Conservation (phyloP, 2,329 filamentous ascomycete species). For the Diaporthe citrichinensis region DNA sequence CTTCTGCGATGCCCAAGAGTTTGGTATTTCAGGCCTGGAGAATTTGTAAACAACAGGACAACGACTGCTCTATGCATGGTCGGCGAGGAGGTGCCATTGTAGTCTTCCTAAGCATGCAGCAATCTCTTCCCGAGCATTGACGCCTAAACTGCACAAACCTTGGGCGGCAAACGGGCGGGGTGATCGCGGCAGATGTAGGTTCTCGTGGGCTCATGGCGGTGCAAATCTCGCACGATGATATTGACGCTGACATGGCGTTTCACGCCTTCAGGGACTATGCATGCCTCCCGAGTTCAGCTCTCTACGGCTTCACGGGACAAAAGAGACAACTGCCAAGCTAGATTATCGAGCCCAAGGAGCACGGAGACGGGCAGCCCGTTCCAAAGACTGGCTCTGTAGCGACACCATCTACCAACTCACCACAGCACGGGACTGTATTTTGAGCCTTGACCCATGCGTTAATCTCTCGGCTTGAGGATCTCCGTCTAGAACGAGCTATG, state of each 20-base stretch:
- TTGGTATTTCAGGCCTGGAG: background rate
- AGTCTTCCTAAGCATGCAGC: background rate
- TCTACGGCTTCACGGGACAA: background rate
- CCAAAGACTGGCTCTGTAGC: background rate
- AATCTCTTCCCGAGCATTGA: background rate
- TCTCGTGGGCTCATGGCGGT: background rate
- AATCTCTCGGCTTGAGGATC: constrained; percentile 23
- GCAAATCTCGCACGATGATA: constrained; percentile 1
- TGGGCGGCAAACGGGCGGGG: constrained; percentile 2
- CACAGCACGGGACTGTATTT: background rate
- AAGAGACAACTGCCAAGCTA: constrained; percentile 8
- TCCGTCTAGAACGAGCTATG: constrained; percentile 22
- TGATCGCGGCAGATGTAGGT: background rate
- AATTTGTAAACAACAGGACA: background rate
- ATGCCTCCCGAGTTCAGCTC: constrained; percentile 35
- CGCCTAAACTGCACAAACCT: constrained; percentile 5
- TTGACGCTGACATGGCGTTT: constrained; percentile 36
- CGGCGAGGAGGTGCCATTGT: background rate
- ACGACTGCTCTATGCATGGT: background rate
- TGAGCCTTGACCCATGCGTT: constrained; percentile 1
- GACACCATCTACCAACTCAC: background rate
- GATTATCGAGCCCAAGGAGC: constrained; percentile 7
- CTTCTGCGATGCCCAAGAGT: background rate
- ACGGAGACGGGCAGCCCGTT: constrained; percentile 4
- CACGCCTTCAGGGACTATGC: constrained; percentile 35